Evolutionary conservation across 1,284 basidiomycete species (phyloP).

Genomic region (Pseudomicrostroma phylloplanum): DNA sequence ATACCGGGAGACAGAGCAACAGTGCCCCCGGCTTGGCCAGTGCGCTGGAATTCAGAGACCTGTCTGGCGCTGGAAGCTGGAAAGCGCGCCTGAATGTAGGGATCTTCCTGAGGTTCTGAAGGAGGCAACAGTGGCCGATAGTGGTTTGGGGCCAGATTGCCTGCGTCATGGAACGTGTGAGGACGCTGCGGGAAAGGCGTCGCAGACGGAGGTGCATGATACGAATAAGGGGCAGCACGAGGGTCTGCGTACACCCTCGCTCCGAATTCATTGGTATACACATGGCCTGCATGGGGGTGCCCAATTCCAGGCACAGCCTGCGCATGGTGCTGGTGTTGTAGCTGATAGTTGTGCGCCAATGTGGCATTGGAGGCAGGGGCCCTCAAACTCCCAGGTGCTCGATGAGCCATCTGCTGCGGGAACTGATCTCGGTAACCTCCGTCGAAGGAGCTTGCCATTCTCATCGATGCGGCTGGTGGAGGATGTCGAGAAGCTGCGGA

Average conservation of each 20-base stretch:
- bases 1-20: slow-evolving; percentile 26
- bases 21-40: slow-evolving; percentile 18
- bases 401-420: too few relatives aligned
- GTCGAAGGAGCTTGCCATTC: background rate
- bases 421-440: too few relatives aligned
- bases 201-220: background rate
- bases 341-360: background rate
- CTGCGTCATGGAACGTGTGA: slow-evolving; percentile 32
- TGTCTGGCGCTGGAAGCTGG: slow-evolving; percentile 41
- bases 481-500: too few relatives aligned
- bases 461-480: background rate
- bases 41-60: slow-evolving; percentile 40
- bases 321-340: slow-evolving; percentile 1
- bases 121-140: background rate
- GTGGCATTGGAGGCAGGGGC: background rate
- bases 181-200: slow-evolving; percentile 24
- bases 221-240: too few relatives aligned
- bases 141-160: background rate
- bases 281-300: background rate
- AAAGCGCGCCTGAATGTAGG: slow-evolving; percentile 35
- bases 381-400: too few relatives aligned
- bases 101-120: slow-evolving; percentile 28
- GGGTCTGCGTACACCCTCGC: background rate
- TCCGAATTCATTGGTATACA: slow-evolving; percentile 15
- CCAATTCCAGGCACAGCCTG: background rate